Conservation (phyloP, 1,139 yeast genomes). For the Debaryomycetaceae sp. region DNA sequence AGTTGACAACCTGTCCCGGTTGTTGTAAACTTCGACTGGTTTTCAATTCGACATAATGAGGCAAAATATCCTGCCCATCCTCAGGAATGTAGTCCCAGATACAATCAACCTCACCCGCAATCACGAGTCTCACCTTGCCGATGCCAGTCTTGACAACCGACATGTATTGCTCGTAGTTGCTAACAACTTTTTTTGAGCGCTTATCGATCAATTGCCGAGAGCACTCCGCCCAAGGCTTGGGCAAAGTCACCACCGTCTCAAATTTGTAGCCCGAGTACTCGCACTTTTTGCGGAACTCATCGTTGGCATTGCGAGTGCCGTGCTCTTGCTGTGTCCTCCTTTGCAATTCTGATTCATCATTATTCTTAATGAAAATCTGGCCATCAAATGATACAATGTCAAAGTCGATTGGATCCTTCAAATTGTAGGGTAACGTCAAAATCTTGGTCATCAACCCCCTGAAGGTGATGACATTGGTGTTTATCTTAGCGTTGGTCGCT, state of each 20-base stretch:
- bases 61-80: constrained; percentile 40
- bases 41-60: constrained; percentile 83
- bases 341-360: constrained; percentile 36
- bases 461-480: constrained; percentile 72
- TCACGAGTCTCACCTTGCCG: constrained; percentile 61
- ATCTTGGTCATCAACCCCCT: constrained; percentile 76
- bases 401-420: constrained; percentile 55
- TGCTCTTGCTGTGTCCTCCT: constrained; percentile 22
- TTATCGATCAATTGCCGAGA: constrained; percentile 63
- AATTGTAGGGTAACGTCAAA: constrained; percentile 56
- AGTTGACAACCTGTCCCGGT: constrained; percentile 50
- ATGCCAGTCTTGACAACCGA: constrained; percentile 81
- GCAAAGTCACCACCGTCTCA: constrained; percentile 71
- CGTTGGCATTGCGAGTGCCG: neutral
- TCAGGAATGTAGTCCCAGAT: constrained; percentile 75
- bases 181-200: constrained; percentile 54
- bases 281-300: constrained; percentile 34
- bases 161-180: constrained; percentile 71
- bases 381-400: constrained; percentile 70
- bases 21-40: constrained; percentile 56
- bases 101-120: constrained; percentile 93
- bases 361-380: constrained; percentile 75
- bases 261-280: constrained; percentile 79
- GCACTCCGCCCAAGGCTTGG: constrained; percentile 70
- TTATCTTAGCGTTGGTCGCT: constrained; percentile 37